Evolutionary conservation across 1,284 basidiomycete species (phyloP).

Genomic region (Moesziomyces parantarcticus): DNA sequence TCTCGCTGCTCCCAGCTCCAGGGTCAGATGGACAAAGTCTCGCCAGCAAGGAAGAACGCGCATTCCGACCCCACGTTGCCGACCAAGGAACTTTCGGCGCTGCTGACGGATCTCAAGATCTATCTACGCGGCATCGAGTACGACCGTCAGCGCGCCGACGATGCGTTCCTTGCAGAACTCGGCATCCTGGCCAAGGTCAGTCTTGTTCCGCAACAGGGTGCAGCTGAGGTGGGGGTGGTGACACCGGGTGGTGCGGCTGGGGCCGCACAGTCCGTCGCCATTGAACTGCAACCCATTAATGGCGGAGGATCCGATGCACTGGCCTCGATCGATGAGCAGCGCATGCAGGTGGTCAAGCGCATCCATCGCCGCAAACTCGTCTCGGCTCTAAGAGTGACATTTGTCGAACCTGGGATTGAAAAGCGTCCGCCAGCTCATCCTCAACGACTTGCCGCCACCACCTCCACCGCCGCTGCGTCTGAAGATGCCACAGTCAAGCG

Average conservation of each 20-base stretch:
- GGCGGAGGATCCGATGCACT: conserved; percentile 1
- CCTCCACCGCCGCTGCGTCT: neutral
- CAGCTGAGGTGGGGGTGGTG: conserved; percentile 1
- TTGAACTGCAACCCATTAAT: conserved; percentile 13
- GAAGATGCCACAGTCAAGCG: conserved; percentile 1
- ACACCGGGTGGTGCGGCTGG: neutral
- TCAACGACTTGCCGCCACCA: neutral
- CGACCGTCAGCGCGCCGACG: conserved; percentile 36
- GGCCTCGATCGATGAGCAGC: neutral
- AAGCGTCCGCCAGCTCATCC: neutral
- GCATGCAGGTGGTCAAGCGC: conserved; percentile 18
- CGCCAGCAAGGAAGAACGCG: neutral
- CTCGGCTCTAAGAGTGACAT: conserved; percentile 10
- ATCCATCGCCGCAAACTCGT: conserved; percentile 35
- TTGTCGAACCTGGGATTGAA: conserved; percentile 31
- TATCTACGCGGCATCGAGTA: conserved; percentile 49
- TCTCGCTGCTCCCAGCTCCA: conserved; percentile 22
- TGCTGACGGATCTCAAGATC: conserved; percentile 52
- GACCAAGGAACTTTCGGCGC: conserved; percentile 24
- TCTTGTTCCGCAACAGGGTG: conserved; percentile 6
- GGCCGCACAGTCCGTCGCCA: conserved; percentile 13
- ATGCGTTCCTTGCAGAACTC: conserved; percentile 9
- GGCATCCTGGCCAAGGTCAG: conserved; percentile 15
- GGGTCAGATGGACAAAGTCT: neutral
- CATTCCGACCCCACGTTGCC: conserved; percentile 27